Evolutionary conservation across 2,329 filamentous ascomycete species (phyloP).

Genomic region (Aspergillus sp.): DNA sequence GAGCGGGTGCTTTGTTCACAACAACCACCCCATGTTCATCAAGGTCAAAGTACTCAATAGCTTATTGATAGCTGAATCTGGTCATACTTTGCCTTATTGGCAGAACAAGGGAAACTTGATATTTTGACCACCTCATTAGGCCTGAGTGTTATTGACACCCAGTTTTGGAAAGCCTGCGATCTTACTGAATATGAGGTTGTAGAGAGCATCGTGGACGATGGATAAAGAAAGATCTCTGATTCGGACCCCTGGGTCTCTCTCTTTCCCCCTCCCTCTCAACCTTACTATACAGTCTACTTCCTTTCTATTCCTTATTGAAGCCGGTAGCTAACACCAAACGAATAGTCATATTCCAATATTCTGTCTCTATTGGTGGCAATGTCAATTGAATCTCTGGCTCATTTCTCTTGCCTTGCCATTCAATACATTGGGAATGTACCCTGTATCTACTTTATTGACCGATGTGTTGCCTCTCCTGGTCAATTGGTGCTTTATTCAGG

Average conservation of each 20-base stretch:
- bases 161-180: not conserved
- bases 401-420: not conserved
- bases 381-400: not conserved
- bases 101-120: not conserved
- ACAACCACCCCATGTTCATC: not conserved
- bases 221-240: not conserved
- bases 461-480: not conserved
- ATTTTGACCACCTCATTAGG: not conserved
- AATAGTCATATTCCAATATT: not conserved
- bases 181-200: too few relatives aligned
- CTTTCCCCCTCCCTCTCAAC: too few relatives aligned
- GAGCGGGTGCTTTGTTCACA: not conserved
- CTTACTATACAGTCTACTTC: not conserved
- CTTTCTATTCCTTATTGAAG: not conserved
- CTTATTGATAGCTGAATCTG: not conserved
- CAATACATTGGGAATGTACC: not conserved
- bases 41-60: not conserved
- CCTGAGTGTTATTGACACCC: not conserved
- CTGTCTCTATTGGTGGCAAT: not conserved
- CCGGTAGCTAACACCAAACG: not conserved
- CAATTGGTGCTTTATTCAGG: not conserved
- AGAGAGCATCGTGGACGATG: not conserved
- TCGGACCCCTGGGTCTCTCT: not conserved
- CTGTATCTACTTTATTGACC: not conserved
- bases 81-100: not conserved